Evolutionary conservation across 495 filamentous ascomycete species (phyloP).

Genomic region (Hyaloscypha variabilis): DNA sequence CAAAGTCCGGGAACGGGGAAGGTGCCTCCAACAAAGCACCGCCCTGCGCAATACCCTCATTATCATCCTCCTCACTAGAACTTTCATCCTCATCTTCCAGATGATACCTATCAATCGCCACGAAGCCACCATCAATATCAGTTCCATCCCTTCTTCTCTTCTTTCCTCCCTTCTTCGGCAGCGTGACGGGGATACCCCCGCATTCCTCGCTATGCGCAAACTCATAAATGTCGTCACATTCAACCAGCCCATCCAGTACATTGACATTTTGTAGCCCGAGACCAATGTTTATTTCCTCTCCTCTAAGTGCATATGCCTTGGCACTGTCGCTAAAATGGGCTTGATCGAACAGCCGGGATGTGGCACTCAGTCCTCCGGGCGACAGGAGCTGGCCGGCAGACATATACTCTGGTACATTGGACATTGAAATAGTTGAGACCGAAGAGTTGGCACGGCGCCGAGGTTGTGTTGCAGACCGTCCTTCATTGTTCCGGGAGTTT

Average conservation of each 20-base stretch:
- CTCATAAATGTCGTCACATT: background rate
- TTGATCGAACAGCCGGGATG: background rate
- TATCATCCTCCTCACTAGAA: background rate
- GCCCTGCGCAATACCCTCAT: background rate
- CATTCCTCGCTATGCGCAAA: background rate
- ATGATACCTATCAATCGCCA: background rate
- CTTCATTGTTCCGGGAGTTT: background rate
- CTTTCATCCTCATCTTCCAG: background rate
- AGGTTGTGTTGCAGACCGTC: background rate
- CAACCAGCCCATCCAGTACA: background rate
- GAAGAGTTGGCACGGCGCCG: background rate
- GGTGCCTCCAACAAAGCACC: background rate
- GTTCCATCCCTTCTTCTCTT: background rate
- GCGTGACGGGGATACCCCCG: background rate
- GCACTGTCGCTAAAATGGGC: background rate
- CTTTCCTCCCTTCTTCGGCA: background rate
- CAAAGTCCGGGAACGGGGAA: background rate
- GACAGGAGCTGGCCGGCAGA: background rate
- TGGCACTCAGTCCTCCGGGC: background rate
- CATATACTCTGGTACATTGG: background rate
- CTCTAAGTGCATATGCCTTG: background rate
- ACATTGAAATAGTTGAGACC: background rate
- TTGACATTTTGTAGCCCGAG: background rate
- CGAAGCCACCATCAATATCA: background rate
- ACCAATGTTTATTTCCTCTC: background rate